Base-by-base conservation (phyloP, 176 grass and related monocot species). In the Raddia guianensis region DNA sequence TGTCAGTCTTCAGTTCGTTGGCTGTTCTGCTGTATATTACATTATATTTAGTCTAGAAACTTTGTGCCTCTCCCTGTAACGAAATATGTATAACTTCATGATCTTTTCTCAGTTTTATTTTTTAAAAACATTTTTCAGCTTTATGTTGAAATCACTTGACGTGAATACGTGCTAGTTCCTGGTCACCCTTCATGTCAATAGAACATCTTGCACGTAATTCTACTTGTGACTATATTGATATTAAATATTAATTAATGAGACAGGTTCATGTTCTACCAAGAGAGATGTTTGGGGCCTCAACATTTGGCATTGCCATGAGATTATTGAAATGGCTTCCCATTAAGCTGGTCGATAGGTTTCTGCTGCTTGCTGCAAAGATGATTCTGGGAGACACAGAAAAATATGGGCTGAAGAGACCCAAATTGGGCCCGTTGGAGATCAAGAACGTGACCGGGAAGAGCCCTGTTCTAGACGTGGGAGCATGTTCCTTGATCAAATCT, bases 231-330 rank as follows among this genome's bases (percentile, higher is more conserved):
- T 49, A 32, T 42, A 63, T 58, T 0, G 75, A 70, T 69, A 40
- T 40, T 40, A 40, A 40, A 27, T 27, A 27, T 27, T 27, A 3
- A 40, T 40, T 0, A 79, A 70, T 69, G 59, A 50, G 66, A 42
- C 68, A 98, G 96, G 92, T 98, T 37, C 96, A 98, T 87, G 77
- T 98, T 47, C 79, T 98, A 13, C 95, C 95, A 37, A 98, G 90
- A 66, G 86, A 98, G 80, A 93, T 95, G 86, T 86, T 94, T 68
- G 95, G 92, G 47, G 37, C 50, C 3, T 93, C 90, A 6, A 98
- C 95, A 44, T 98, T 95, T 46, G 90, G 84, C 7, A 16, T 98
- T 45, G 87, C 86, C 60, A 92, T 94, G 80, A 95, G 87, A 5
- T 84, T 98, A n/a, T 79, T 95, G 6, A 74, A 60, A 55, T 92